These are phyloP conservation scores for Lanmaoa pseudosensibilis DNA, from an alignment of 768 basidiomycete species.

Conservation along the genomic window DNA sequence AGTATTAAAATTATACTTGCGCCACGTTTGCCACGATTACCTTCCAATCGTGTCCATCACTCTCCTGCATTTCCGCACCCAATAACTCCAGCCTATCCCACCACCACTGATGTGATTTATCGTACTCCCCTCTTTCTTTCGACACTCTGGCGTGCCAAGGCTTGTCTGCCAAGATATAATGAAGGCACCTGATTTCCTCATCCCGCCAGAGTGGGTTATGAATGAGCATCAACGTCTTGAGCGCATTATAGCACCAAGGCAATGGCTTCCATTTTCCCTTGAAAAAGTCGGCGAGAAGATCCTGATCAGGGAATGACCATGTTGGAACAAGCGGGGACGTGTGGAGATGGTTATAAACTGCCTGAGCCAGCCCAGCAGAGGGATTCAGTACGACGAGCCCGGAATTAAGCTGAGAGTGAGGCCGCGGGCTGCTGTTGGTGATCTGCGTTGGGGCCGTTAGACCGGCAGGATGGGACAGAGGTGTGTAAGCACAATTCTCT, in stretches of 20 bases:
- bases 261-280: constrained; percentile 74
- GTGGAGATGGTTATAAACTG: constrained; percentile 45
- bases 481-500: constrained; percentile 84
- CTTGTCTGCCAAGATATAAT: constrained; percentile 85
- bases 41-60: constrained; percentile 49
- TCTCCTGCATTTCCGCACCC: constrained; percentile 42
- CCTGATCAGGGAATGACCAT: constrained; percentile 89
- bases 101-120: constrained; percentile 71
- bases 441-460: constrained; percentile 45
- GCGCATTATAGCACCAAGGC: constrained; percentile 88
- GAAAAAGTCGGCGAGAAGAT: constrained; percentile 82
- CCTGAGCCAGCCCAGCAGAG: constrained; percentile 52
- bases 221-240: constrained; percentile 77
- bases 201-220: constrained; percentile 84
- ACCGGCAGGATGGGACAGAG: constrained; percentile 46
- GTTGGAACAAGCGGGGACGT: constrained; percentile 52
- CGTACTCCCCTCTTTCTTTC: constrained; percentile 47
- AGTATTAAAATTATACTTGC: constrained; percentile 3
- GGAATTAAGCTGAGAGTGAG: constrained; percentile 84
- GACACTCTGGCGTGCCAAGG: constrained; percentile 69
- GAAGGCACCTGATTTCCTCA: constrained; percentile 80
- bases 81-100: constrained; percentile 61
- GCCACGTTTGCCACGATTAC: constrained; percentile 53
- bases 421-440: constrained; percentile 55
- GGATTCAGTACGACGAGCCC: constrained; percentile 87